phyloP scores from a whole-genome alignment of 2,329 filamentous ascomycete genomes.

The Aureobasidium musti region DNA sequence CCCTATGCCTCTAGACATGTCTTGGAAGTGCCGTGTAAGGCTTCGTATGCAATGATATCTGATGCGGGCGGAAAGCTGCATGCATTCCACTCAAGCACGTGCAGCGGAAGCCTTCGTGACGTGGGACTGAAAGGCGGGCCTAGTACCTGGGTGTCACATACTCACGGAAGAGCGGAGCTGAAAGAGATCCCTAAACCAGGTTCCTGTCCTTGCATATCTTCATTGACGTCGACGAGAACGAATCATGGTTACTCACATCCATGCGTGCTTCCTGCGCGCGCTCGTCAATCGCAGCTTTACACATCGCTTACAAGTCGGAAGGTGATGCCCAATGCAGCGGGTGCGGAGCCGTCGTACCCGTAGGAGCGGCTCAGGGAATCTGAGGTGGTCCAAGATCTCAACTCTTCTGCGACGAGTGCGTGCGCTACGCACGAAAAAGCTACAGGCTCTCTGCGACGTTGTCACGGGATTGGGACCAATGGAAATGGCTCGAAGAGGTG shows the following conservation, averaged over 20 bases:
- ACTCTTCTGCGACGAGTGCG: background rate
- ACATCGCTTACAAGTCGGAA: slow-evolving; percentile 1
- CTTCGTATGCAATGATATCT: slow-evolving; percentile 10
- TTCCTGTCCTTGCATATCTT: background rate
- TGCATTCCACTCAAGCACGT: too few relatives aligned
- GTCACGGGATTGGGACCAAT: background rate
- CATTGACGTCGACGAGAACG: background rate
- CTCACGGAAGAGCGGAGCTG: background rate
- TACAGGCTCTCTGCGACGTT: background rate
- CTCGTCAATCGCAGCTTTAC: background rate
- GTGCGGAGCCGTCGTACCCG: slow-evolving; percentile 17
- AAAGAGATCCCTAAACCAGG: background rate
- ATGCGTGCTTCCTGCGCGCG: background rate
- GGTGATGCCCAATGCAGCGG: slow-evolving; percentile 18
- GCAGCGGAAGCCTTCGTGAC: background rate
- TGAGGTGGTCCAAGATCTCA: slow-evolving; percentile 16
- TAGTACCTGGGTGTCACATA: slow-evolving; percentile 1
- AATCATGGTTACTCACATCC: slow-evolving; percentile 18
- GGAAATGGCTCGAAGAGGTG: background rate
- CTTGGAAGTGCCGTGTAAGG: slow-evolving; percentile 4
- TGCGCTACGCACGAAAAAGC: slow-evolving; percentile 3
- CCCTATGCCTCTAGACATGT: slow-evolving; percentile 1
- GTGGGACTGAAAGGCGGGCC: background rate
- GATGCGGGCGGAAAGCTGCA: slow-evolving; percentile 12
- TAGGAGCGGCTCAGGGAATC: slow-evolving; percentile 3